Evolutionary conservation across 2,329 filamentous ascomycete species (phyloP), one percentile per base, ranked within the genome.

Genomic region (Botrytis deweyae): DNA sequence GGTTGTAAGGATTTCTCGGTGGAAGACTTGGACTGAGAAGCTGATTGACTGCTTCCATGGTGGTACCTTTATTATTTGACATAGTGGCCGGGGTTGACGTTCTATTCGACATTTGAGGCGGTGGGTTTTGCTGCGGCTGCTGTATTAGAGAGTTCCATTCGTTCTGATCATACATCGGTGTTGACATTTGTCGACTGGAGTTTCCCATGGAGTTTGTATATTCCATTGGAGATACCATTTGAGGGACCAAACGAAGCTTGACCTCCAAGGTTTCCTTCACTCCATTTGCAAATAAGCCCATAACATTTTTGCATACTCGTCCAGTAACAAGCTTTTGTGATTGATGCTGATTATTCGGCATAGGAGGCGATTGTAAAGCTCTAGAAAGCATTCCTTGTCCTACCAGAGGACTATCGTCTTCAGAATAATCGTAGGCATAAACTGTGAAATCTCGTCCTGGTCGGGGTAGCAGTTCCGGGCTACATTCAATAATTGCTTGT

Each of bases 391-490:
- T 93, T 71, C 97, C 96, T 83, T 99, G 95, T 36, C 96, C 96
- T 38, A 98, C 95, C 73, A 98, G 87, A 71, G 97, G 96, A 29
- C 91, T 93, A 80, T 98, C 95, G 76, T 93, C 93, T 83, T 99
- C 96, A 20, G 96, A 98, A 82, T 95, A 98, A 83, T 99, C 96
- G 84, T 94, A 93, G 44, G 95, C 94, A 83, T 99, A 99, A 73
- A 99, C 91, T n/a, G 94, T 96, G 84, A 96, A 99, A 84, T 99
- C 82, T 89, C 84, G 84, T 84, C 92, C 87, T 75, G 91, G 81
- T 85, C 92, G 86, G 80, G 89, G 89, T 65, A 94, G 85, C 64
- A 99, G 88, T 84, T 99, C 96, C 55, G 96, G 96, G 81, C 96
- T 98, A 84, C 87, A 88, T 73, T 89, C 85, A 38, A 86, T 85